Conservation (phyloP, 257 asterid species). For the Haberlea rhodopensis region DNA sequence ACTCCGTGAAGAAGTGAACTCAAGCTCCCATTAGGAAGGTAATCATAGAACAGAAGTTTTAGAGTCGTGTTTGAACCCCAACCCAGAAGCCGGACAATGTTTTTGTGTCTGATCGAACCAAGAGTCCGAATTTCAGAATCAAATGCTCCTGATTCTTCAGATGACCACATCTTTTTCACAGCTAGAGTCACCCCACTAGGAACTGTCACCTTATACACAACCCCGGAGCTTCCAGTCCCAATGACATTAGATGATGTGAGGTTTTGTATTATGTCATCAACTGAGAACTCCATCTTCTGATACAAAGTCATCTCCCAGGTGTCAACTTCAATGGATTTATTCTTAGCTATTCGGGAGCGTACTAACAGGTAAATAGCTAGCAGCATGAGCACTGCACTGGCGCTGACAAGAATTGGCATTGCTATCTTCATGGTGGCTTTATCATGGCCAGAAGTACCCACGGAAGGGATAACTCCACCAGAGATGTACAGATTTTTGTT, state of each 20-base stretch:
- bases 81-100: constrained; percentile 83
- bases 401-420: constrained; percentile 79
- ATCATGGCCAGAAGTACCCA: constrained; percentile 37
- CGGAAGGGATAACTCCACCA: constrained; percentile 58
- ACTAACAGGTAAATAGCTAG: constrained; percentile 60
- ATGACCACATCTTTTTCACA: constrained; percentile 94
- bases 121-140: constrained; percentile 72
- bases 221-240: constrained; percentile 98
- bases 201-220: constrained; percentile 68
- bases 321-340: constrained; percentile 38
- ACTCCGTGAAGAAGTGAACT: constrained; percentile 92
- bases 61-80: constrained; percentile 78
- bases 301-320: constrained; percentile 84
- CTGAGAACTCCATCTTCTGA: constrained; percentile 73
- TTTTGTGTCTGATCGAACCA: constrained; percentile 48
- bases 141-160: constrained; percentile 76
- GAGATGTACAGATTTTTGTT: constrained; percentile 56
- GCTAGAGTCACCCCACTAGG: constrained; percentile 60
- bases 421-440: constrained; percentile 68
- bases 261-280: constrained; percentile 68
- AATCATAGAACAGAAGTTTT: constrained; percentile 82
- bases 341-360: constrained; percentile 44
- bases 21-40: constrained; percentile 91
- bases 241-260: constrained; percentile 82
- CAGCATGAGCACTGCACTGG: constrained; percentile 66